Base-by-base conservation (phyloP, 1,284 basidiomycete species). In the Caloboletus inedulis region DNA sequence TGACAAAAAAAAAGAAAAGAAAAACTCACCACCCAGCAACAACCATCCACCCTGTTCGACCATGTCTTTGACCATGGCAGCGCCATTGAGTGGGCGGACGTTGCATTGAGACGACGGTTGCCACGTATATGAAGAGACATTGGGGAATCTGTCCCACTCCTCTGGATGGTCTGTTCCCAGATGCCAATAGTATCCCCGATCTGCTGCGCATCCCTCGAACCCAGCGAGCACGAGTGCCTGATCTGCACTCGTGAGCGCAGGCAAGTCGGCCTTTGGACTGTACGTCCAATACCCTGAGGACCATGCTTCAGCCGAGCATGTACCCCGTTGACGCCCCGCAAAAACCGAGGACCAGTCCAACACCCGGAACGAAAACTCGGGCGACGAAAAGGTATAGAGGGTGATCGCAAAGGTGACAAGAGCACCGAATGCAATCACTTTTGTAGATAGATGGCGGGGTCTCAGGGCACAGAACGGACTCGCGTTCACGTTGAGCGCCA, bases 41-140 rank as follows among this genome's bases (percentile, higher is more conserved):
- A 85, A 69, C 84, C 84, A 86, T 3, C 84, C 84, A 16, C 84
- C 84, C n/a, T 79, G 69, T 62, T 85, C 77, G n/a, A 84, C 81
- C 58, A 86, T 66, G 56, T 81, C 75, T 51, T 68, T 72, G 25
- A 84, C 70, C 42, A 85, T 67, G 14, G 66, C 67, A 31, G 71
- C 73, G 12, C 68, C 60, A 47, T 72, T 62, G 53, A 82, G 66
- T 16, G 72, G 70, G 21, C 69, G 68, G 16, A 77, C 59, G 5
- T 72, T 58, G 58, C 81, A 84, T 7, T 58, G 55, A 7, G 67
- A 62, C 3, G 71, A 67, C 3, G 82, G 80, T 0, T 66, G 59
- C 83, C 83, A 86, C 41, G 66, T 63, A 63, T 77, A 85, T 2
- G 75, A 74, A 37, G 74, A 70, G 12, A 77, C 80, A 2, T 55